Base-by-base conservation (phyloP, 106 monocot genomes). In the Allium sativum region DNA sequence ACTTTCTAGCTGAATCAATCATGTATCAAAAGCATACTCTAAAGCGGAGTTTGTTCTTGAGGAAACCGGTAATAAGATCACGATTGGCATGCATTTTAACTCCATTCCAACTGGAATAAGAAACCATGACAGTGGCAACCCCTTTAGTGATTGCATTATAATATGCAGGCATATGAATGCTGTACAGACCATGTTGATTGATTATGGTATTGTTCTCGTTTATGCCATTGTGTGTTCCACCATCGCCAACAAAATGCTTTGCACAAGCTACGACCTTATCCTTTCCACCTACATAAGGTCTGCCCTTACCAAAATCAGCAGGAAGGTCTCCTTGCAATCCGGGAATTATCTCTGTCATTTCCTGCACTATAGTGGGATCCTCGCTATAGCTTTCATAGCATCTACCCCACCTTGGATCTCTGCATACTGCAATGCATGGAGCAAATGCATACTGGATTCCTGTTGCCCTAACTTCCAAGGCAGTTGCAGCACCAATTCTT, bases 351-450 rank as follows among this genome's bases (percentile, higher is more conserved):
- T 72, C 76, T 40, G 80, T 80, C 80, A 80, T 80, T 21, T 67
- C 48, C 54, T 80, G 75, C 13, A 80, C 80, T 68, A 80, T 51
- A 19, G 50, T 75, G 62, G 58, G 67, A 18, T 80, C 74, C 59
- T 80, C 80, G 52, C 80, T 77, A 59, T 71, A 77, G 59, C 77
- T 77, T 52, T 77, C 77, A 59, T 77, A 77, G 47, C 77, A 77
- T 43, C 80, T 52, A 47, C 80, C 80, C 80, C 80, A 80, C 43
- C 75, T 72, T 61, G 80, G 80, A 68, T 80, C 80, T 80, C 80
- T 75, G 42, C 80, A 80, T 77, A 77, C 77, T 58, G 77, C 77
- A 45, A 77, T 72, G 63, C 72, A 72, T 56, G 77, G 77, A 54
- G 77, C 71, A 56, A 77, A 77, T 8, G 72, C 48, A 51, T 77